A percentile compares a stretch with the other conserved stretches of the same genome.
Conservation (phyloP, 768 basidiomycete species). For the Rubroboletus satanas region DNA sequence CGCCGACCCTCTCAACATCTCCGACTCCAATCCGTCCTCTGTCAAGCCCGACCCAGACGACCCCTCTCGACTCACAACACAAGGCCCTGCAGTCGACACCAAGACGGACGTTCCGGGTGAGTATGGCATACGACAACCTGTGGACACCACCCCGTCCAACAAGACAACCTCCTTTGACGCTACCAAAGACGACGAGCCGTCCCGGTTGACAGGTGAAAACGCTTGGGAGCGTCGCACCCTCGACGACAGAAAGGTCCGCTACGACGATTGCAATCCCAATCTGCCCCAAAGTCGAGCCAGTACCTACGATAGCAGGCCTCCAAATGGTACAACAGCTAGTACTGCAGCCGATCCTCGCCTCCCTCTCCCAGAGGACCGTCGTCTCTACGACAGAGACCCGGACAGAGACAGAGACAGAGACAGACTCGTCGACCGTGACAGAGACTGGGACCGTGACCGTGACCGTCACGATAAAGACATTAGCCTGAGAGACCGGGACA, state of each 20-base stretch:
- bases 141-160: conserved; percentile 21
- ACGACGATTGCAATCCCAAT: conserved; percentile 26
- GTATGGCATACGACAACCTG: conserved; percentile 22
- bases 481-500: conserved; percentile 25
- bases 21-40: conserved; percentile 10
- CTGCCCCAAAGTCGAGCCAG: conserved; percentile 8
- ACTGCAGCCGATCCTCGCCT: conserved; percentile 8
- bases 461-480: conserved; percentile 23
- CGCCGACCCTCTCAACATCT: conserved; percentile 14
- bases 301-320: conserved; percentile 10
- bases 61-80: background rate
- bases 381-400: conserved; percentile 32
- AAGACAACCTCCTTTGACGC: conserved; percentile 21
- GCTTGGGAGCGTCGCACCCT: conserved; percentile 27
- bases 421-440: conserved; percentile 32
- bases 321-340: conserved; percentile 6
- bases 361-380: conserved; percentile 29
- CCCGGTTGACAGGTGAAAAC: conserved; percentile 19
- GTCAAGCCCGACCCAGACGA: conserved; percentile 13
- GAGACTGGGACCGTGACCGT: conserved; percentile 37
- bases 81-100: conserved; percentile 4
- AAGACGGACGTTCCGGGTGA: conserved; percentile 27
- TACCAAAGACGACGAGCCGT: conserved; percentile 31
- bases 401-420: conserved; percentile 35
- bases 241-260: conserved; percentile 30